These are phyloP conservation scores for Prunella vulgaris DNA, from an alignment of 257 asterid species.

Conservation along the genomic window DNA sequence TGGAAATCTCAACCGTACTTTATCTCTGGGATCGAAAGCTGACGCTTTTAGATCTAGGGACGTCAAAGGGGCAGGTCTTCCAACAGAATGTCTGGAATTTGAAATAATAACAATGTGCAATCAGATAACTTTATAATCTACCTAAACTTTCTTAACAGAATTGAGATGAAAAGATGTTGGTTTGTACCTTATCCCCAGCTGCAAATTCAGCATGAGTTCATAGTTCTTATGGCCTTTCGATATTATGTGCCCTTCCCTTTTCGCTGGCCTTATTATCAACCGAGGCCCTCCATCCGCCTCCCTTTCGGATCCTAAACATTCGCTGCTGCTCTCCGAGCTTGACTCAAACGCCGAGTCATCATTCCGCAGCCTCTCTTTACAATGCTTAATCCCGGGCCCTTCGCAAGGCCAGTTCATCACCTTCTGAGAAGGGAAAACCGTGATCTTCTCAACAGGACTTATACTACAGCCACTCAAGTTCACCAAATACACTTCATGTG, in stretches of 20 bases:
- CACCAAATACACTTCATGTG: constrained; percentile 47
- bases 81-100: constrained; percentile 79
- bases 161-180: not conserved
- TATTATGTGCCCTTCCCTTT: constrained; percentile 60
- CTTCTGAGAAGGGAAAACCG: constrained; percentile 65
- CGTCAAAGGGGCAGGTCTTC: constrained; percentile 67
- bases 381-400: constrained; percentile 21
- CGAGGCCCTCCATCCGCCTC: constrained; percentile 35
- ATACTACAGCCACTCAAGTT: constrained; percentile 45
- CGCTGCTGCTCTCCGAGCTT: constrained; percentile 29
- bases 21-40: constrained; percentile 70
- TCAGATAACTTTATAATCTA: not conserved
- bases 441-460: constrained; percentile 48
- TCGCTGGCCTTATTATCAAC: constrained; percentile 48
- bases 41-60: constrained; percentile 60
- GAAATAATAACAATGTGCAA: constrained; percentile 31
- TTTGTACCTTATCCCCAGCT: constrained; percentile 87
- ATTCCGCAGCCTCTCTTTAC: constrained; percentile 31
- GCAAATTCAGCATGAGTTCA: constrained; percentile 92
- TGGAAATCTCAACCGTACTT: constrained; percentile 83
- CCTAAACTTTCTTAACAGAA: too few relatives aligned
- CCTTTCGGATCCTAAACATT: constrained; percentile 23
- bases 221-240: constrained; percentile 80
- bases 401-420: constrained; percentile 51
- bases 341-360: constrained; percentile 52